Conservation (phyloP, 768 basidiomycete genomes). For the Suillus hirtellus region DNA sequence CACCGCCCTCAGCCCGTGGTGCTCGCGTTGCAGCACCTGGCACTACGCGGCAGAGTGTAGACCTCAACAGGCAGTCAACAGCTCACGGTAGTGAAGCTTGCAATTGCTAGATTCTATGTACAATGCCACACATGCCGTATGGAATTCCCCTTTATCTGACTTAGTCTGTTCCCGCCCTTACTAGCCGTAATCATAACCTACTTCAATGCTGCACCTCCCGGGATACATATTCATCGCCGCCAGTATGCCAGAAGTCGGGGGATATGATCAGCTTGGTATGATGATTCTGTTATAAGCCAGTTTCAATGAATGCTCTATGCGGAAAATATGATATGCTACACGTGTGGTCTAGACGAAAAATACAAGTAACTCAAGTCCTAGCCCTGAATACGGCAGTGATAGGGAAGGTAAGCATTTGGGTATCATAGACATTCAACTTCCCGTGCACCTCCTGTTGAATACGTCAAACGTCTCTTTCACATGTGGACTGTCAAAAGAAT, state of each 20-base stretch:
- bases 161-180: constrained; percentile 17
- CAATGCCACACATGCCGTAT: constrained; percentile 5
- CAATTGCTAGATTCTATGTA: constrained; percentile 58
- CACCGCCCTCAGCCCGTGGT: constrained; percentile 61
- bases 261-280: background rate
- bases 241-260: background rate
- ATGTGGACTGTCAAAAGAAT: constrained; percentile 32
- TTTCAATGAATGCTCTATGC: background rate
- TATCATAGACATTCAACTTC: background rate
- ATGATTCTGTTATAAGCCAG: background rate
- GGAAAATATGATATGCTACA: constrained; percentile 2
- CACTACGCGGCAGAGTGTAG: constrained; percentile 63
- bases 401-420: background rate
- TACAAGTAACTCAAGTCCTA: background rate
- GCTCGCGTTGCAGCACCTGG: constrained; percentile 52
- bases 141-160: constrained; percentile 14
- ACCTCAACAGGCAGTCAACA: constrained; percentile 70
- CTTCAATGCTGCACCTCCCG: constrained; percentile 27
- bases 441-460: constrained; percentile 6
- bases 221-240: constrained; percentile 16
- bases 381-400: background rate
- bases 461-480: constrained; percentile 24
- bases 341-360: background rate
- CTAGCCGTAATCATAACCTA: constrained; percentile 33
- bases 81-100: constrained; percentile 60